These are phyloP conservation scores for Cladosporium sp. DNA, from an alignment of 2,329 filamentous ascomycete species.

Conservation along the genomic window DNA sequence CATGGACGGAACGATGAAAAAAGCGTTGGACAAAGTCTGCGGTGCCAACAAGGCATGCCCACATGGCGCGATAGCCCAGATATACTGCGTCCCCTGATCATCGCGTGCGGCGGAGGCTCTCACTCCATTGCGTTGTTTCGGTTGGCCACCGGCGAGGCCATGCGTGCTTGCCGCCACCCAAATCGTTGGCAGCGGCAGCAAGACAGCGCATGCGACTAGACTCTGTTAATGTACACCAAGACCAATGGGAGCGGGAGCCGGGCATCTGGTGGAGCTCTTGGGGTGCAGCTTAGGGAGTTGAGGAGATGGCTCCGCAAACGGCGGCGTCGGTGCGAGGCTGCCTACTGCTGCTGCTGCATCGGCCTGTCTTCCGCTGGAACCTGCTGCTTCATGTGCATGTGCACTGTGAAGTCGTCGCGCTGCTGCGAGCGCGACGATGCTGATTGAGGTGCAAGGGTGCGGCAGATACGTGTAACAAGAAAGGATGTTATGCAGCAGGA, in stretches of 20 bases:
- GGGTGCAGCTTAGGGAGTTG: slow-evolving; percentile 3
- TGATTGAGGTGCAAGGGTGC: background rate
- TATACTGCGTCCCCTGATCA: slow-evolving; percentile 6
- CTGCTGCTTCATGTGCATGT: slow-evolving; percentile 14
- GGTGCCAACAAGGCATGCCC: background rate
- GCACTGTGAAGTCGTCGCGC: slow-evolving; percentile 12
- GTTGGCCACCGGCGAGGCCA: background rate
- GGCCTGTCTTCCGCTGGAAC: background rate
- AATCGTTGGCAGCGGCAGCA: background rate
- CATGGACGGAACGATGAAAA: background rate
- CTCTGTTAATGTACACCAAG: background rate
- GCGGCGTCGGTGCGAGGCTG: background rate
- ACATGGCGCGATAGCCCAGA: slow-evolving; percentile 1
- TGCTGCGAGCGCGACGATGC: background rate
- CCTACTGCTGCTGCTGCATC: background rate
- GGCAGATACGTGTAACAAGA: background rate
- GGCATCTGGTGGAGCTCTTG: slow-evolving; percentile 3
- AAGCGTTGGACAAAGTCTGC: background rate
- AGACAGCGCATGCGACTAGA: slow-evolving; percentile 11
- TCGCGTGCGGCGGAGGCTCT: background rate
- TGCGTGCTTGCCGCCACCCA: background rate
- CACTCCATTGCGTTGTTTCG: background rate
- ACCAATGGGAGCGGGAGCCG: slow-evolving; percentile 13
- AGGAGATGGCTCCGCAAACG: slow-evolving; percentile 10
- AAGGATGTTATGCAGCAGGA: background rate